A percentile compares a stretch with the other conserved stretches of the same genome.
These are phyloP conservation scores for Fusarium aywerte DNA, from an alignment of 2,329 filamentous ascomycete genomes.

Conservation along the genomic window DNA sequence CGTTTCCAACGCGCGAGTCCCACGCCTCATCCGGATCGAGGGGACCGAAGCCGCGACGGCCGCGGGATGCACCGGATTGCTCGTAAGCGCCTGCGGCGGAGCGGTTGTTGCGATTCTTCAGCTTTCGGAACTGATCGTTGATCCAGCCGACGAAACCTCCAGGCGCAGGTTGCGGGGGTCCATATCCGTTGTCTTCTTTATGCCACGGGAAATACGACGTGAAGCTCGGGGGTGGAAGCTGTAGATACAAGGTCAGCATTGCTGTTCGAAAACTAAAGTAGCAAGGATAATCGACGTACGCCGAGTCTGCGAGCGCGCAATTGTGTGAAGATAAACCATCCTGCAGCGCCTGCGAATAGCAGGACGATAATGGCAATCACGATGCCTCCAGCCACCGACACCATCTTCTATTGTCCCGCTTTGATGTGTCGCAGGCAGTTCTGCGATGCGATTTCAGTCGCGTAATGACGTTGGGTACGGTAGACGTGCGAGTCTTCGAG, in stretches of 20 bases:
- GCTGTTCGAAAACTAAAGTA: background rate
- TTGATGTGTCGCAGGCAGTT: background rate
- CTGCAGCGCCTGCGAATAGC: slow-evolving; percentile 64
- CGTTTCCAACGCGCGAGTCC: slow-evolving; percentile 81
- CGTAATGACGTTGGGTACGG: slow-evolving; percentile 9
- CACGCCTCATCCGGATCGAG: slow-evolving; percentile 88
- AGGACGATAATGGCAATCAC: slow-evolving; percentile 77
- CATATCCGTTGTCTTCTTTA: slow-evolving; percentile 59
- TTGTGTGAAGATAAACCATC: slow-evolving; percentile 78
- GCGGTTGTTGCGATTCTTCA: slow-evolving; percentile 73
- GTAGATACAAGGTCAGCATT: slow-evolving; percentile 24
- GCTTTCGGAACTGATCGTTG: slow-evolving; percentile 69
- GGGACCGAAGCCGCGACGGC: slow-evolving; percentile 69
- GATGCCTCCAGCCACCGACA: slow-evolving; percentile 71
- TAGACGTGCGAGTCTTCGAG: background rate
- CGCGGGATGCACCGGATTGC: slow-evolving; percentile 59
- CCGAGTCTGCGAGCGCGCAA: slow-evolving; percentile 78
- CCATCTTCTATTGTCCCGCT: slow-evolving; percentile 56
- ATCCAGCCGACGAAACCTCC: slow-evolving; percentile 79
- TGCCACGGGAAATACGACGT: slow-evolving; percentile 78
- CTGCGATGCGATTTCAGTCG: slow-evolving; percentile 22
- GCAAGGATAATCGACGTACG: slow-evolving; percentile 54
- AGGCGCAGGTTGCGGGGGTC: slow-evolving; percentile 64
- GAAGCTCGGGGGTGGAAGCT: slow-evolving; percentile 76
- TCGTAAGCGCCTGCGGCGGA: slow-evolving; percentile 79